These are phyloP conservation scores for Eucalyptus pauciflora DNA, from an alignment of 345 rosid species.

Conservation along the genomic window DNA sequence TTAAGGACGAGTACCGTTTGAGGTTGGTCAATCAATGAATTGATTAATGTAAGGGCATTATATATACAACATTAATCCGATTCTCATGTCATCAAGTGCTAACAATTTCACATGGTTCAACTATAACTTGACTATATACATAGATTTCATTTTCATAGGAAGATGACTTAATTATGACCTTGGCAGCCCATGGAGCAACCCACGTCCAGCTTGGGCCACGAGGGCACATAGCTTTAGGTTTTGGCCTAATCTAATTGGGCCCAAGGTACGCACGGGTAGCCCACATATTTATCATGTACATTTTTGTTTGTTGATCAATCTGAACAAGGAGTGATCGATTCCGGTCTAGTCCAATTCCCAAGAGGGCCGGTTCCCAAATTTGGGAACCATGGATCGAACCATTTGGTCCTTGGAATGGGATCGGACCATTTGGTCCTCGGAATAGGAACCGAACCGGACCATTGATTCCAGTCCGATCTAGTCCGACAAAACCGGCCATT, in stretches of 20 bases:
- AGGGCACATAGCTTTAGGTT: background rate
- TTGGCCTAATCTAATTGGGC: background rate
- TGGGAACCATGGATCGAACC: too few species aligned
- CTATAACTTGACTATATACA: background rate
- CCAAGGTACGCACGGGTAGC: accelerated
- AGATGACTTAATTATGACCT: background rate
- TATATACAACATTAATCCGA: too few species aligned
- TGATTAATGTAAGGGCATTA: too few species aligned
- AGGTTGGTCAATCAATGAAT: accelerated
- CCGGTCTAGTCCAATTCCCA: accelerated
- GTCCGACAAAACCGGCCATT: too few species aligned
- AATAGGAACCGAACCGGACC: accelerated
- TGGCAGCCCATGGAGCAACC: background rate
- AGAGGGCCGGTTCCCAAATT: too few species aligned
- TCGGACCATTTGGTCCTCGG: accelerated
- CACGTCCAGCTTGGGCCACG: background rate
- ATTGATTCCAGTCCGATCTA: accelerated
- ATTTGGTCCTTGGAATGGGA: too few species aligned
- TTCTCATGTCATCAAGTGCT: background rate
- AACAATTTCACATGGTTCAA: background rate
- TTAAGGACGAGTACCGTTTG: accelerated
- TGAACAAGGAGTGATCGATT: accelerated
- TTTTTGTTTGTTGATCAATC: too few species aligned
- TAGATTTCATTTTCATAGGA: background rate
- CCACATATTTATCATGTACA: background rate